Conservation (phyloP, 257 asterid species). For the Capsicum rhomboideum region DNA sequence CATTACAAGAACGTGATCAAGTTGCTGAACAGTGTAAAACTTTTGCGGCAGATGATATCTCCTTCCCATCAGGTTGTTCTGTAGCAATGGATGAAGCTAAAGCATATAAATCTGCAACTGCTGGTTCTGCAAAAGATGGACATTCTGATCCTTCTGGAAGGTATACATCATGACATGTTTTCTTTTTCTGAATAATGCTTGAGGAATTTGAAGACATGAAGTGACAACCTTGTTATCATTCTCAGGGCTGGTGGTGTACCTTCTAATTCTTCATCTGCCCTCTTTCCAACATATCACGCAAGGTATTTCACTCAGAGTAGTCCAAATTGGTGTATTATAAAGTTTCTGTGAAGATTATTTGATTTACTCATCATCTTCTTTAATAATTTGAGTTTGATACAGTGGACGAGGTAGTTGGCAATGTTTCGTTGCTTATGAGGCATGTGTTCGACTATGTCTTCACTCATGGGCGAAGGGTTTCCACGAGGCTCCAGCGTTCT, state of each 20-base stretch:
- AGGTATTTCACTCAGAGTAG: conserved; percentile 34
- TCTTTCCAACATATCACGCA: conserved; percentile 83
- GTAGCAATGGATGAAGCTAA: conserved; percentile 24
- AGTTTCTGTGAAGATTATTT: neutral
- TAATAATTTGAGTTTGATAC: conserved; percentile 18
- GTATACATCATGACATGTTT: conserved; percentile 21
- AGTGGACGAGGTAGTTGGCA: conserved; percentile 90
- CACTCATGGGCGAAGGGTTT: conserved; percentile 75
- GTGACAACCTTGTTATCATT: neutral
- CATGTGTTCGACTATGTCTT: conserved; percentile 92
- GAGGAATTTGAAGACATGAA: neutral
- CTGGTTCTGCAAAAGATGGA: conserved; percentile 21
- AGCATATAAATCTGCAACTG: conserved; percentile 7
- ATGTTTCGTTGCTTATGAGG: conserved; percentile 73
- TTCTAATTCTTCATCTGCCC: conserved; percentile 41
- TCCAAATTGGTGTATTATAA: neutral
- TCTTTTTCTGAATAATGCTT: neutral
- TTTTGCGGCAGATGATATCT: conserved; percentile 20
- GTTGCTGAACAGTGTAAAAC: conserved; percentile 24
- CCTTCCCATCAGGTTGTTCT: conserved; percentile 23
- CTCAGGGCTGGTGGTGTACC: conserved; percentile 58
- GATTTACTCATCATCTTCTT: conserved; percentile 2
- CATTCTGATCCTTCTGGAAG: conserved; percentile 36
- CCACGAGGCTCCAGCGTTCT: conserved; percentile 65
- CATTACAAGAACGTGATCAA: conserved; percentile 19